These are phyloP conservation scores for Senna tora DNA, from an alignment of 306 rosid species.

Conservation along the genomic window DNA sequence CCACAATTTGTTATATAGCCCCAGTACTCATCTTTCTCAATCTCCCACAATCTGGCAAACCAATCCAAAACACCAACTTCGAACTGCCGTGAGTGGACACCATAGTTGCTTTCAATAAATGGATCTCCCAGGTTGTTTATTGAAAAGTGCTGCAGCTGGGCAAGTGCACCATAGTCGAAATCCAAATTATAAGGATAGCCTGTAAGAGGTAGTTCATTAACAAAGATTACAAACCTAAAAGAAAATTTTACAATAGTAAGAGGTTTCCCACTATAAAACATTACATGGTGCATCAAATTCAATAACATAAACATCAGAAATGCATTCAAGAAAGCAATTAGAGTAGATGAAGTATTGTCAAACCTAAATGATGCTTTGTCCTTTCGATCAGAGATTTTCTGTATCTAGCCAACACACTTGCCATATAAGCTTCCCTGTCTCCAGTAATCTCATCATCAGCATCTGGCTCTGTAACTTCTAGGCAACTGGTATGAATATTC, in stretches of 20 bases:
- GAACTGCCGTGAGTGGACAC: conserved; percentile 27
- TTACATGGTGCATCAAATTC: not conserved
- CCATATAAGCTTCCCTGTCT: conserved; percentile 81
- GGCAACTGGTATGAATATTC: conserved; percentile 67
- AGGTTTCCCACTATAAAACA: not conserved
- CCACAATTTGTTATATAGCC: conserved; percentile 99
- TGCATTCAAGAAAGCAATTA: not conserved
- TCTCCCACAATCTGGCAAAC: conserved; percentile 97
- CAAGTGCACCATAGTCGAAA: conserved; percentile 73
- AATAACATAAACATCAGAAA: not conserved
- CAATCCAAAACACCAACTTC: conserved; percentile 98
- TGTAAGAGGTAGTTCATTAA: conserved; percentile 1
- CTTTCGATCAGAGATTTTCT: conserved; percentile 62
- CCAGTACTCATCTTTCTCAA: conserved; percentile 92
- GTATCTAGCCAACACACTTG: conserved; percentile 76
- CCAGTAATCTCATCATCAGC: conserved; percentile 77
- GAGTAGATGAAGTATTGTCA: not conserved
- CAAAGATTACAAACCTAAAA: not conserved
- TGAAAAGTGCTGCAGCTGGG: conserved; percentile 88
- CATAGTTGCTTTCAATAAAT: conserved; percentile 57
- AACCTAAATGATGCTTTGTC: conserved; percentile 80
- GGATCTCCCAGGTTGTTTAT: conserved; percentile 98
- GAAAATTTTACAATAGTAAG: not conserved
- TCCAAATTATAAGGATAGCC: conserved; percentile 82
- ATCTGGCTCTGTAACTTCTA: conserved; percentile 75